phyloP scores from a whole-genome alignment of 2,329 filamentous ascomycete species.

The Calonectria naviculata region DNA sequence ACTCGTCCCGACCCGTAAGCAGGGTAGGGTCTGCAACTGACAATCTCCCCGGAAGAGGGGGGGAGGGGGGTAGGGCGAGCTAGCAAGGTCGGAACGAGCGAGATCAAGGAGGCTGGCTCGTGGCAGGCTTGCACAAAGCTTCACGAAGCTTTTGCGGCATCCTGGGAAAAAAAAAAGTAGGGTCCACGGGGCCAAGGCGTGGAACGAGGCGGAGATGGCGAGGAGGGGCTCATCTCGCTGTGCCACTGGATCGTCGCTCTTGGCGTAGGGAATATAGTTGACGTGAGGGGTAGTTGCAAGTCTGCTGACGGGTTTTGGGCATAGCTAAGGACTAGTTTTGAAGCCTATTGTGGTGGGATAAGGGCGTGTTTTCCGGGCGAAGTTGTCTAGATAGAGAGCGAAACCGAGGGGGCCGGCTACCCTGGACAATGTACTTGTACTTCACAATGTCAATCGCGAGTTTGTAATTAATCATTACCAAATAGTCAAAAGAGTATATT shows the following conservation, averaged over 20 bases:
- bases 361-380: not conserved
- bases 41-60: not conserved
- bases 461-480: too few species aligned
- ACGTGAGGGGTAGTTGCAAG: not conserved
- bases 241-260: constrained; percentile 1
- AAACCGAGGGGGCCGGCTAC: not conserved
- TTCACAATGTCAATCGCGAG: not conserved
- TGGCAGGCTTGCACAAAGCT: constrained; percentile 4
- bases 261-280: not conserved
- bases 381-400: not conserved
- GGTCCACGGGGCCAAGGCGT: not conserved
- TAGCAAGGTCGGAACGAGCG: too few species aligned
- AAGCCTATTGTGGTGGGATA: not conserved
- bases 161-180: not conserved
- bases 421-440: not conserved
- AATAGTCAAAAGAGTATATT: too few species aligned
- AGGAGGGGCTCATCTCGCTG: not conserved
- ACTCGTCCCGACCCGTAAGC: not conserved
- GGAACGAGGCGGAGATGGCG: not conserved
- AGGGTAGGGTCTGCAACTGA: not conserved
- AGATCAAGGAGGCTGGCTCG: not conserved
- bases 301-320: not conserved
- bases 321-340: not conserved
- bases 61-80: not conserved
- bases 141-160: not conserved